Evolutionary conservation across 306 rosid genomes (phyloP), one percentile per base, ranked within the genome.

Genomic region (Trifolium subterraneum): DNA sequence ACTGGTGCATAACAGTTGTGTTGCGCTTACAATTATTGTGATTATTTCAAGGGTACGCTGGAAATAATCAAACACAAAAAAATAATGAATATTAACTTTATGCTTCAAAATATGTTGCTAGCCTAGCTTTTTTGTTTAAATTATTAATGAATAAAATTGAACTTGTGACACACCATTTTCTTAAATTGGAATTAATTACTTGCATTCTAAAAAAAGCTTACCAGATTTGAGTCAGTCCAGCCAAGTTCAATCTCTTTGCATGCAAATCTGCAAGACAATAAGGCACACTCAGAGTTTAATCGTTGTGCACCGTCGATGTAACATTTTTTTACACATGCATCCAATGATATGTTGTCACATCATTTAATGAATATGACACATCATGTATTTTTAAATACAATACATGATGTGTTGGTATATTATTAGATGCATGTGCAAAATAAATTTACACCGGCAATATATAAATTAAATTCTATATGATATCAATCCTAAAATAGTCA

Each of bases 241-340:
- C 99, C 99, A 84, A 82, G 86, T 8, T 88, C 74, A 78, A 94
- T 92, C 84, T 92, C 97, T 78, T 92, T 94, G 74, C 96, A 88
- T 1, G 99, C 99, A 51, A 92, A 88, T 71, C 99, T 94, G 88
- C 74, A 87, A 54, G 18, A 68, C 67, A 67, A 61, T 13, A 55
- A 68, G 52, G 5, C 65, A 22, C 23, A 62, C 50, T 27, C 31
- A n/a, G n/a, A n/a, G n/a, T n/a, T n/a, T n/a, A n/a, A n/a, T n/a
- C n/a, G n/a, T n/a, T n/a, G n/a, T n/a, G n/a, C n/a, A n/a, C n/a
- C n/a, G n/a, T n/a, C n/a, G n/a, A n/a, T n/a, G n/a, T n/a, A n/a
- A n/a, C n/a, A n/a, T n/a, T n/a, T n/a, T n/a, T n/a, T n/a, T n/a
- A n/a, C n/a, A n/a, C n/a, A n/a, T n/a, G n/a, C n/a, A n/a, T n/a